Evolutionary conservation across 805 yeast genomes (phyloP).

Genomic region (Jamesozyma gamospora): DNA sequence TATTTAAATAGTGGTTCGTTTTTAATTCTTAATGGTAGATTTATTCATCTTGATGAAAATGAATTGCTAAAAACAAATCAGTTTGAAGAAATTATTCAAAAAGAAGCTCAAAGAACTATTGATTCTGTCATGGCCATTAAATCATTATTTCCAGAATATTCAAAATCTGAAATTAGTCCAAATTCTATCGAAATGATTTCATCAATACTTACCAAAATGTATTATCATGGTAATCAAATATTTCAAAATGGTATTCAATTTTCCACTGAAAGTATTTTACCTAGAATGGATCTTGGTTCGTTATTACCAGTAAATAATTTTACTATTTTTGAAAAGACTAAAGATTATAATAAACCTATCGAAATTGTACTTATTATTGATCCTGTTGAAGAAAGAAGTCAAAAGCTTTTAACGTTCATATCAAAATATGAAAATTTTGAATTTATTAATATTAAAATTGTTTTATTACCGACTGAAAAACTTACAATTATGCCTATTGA

Average conservation of each 20-base stretch:
- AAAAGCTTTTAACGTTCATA: conserved; percentile 43
- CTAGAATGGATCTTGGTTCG: conserved; percentile 39
- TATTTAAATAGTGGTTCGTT: conserved; percentile 29
- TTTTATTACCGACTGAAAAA: conserved; percentile 47
- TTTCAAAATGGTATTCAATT: conserved; percentile 32
- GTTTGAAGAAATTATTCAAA: conserved; percentile 33
- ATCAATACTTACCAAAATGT: conserved; percentile 36
- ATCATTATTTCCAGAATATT: conserved; percentile 10
- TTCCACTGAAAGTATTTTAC: conserved; percentile 32
- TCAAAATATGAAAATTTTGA: conserved; percentile 36
- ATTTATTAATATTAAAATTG: conserved; percentile 43
- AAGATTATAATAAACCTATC: conserved; percentile 31
- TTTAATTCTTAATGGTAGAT: conserved; percentile 47
- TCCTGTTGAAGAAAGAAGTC: conserved; percentile 64
- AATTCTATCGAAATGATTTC: conserved; percentile 42
- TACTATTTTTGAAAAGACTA: conserved; percentile 18
- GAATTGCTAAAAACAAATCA: conserved; percentile 20
- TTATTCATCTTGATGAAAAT: conserved; percentile 29
- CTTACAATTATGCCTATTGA: conserved; percentile 39
- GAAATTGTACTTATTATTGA: conserved; percentile 56
- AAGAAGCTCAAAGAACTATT: conserved; percentile 41
- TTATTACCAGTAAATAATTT: conserved; percentile 9
- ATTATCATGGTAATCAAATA: conserved; percentile 25
- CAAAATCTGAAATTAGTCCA: conserved; percentile 15
- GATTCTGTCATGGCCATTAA: conserved; percentile 24